Conservation (phyloP, 2,329 filamentous ascomycete genomes). For the Cercospora berteroae region DNA sequence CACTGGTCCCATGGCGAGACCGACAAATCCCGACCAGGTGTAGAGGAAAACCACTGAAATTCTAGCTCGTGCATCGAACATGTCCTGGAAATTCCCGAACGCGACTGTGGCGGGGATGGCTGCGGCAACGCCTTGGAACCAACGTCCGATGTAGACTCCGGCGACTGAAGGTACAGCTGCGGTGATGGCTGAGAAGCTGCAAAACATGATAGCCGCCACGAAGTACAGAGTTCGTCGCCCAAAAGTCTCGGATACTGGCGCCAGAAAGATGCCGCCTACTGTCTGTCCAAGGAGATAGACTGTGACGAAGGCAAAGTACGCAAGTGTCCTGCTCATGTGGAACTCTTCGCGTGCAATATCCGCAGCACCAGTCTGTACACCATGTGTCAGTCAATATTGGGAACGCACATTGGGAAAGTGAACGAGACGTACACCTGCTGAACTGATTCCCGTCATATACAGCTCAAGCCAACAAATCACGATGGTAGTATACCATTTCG, state of each 20-base stretch:
- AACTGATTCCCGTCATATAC: conserved; percentile 27
- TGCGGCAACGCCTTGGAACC: conserved; percentile 46
- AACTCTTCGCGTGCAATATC: conserved; percentile 20
- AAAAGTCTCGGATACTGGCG: conserved; percentile 41
- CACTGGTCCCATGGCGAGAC: conserved; percentile 46
- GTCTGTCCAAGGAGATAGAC: conserved; percentile 39
- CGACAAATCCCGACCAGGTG: conserved; percentile 45
- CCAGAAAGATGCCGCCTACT: conserved; percentile 39
- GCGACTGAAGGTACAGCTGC: conserved; percentile 36
- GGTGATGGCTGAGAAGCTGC: conserved; percentile 38
- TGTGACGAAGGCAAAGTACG: conserved; percentile 24
- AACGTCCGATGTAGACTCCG: conserved; percentile 43
- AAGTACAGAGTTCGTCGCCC: conserved; percentile 40
- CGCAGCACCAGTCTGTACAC: conserved; percentile 20
- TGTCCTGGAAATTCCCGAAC: conserved; percentile 50
- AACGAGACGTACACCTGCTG: conserved; percentile 15
- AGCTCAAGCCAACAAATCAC: conserved; percentile 24
- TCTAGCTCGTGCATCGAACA: conserved; percentile 44
- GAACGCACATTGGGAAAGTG: neutral
- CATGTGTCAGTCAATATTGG: neutral
- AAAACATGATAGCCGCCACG: conserved; percentile 29
- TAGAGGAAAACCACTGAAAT: conserved; percentile 45
- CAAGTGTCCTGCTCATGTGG: conserved; percentile 19
- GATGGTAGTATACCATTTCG: conserved; percentile 21
- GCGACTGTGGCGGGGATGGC: conserved; percentile 50